Base-by-base conservation (phyloP, 495 filamentous ascomycete genomes). In the Bryoglossum gracile region DNA sequence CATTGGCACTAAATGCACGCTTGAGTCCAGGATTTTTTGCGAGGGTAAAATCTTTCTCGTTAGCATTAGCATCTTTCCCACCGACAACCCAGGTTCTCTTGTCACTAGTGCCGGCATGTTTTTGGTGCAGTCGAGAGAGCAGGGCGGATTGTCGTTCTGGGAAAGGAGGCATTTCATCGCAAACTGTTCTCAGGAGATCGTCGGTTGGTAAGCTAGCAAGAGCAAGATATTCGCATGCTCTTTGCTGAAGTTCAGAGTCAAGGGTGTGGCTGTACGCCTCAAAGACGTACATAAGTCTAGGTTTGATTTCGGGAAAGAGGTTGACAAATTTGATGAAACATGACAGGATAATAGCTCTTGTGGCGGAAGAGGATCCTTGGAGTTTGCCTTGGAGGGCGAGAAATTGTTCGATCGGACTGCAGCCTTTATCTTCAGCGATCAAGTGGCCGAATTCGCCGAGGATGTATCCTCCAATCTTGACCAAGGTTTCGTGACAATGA, bases 141-240 rank as follows among this genome's bases (percentile, higher is more conserved):
- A 99, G 71, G 2, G 92, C 92, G 3, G 90, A 96, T 16, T 91
- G 78, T 43, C 94, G 79, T 65, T 99, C 90, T 0, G 94, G 94
- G 70, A 97, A 99, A 0, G 94, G 90, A 11, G 94, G 94, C 94
- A 99, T 97, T 62, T 99, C 94, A 59, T 99, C 94, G 65, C 88
- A 95, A 1, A 99, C 86, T 1, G 94, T 97, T 40, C 94, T 84
- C 9, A 99, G 74, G 14, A 99, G 78, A 55, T 97, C 89, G 54
- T 99, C 94, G 2, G 86, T 86, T 0, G 86, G 84, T 49, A 94
- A 73, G 34, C 80, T 89, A 17, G 89, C 89, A 46, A 99, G 73
- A 1, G 83, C 81, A 53, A 97, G 75, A 61, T 97, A 99, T 64
- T 99, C 94, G 68, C 87, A 99, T 14, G 94, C 90, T 65, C 94